phyloP scores from a whole-genome alignment of 2,329 filamentous ascomycete genomes.

The Trichoderma aggressivum region DNA sequence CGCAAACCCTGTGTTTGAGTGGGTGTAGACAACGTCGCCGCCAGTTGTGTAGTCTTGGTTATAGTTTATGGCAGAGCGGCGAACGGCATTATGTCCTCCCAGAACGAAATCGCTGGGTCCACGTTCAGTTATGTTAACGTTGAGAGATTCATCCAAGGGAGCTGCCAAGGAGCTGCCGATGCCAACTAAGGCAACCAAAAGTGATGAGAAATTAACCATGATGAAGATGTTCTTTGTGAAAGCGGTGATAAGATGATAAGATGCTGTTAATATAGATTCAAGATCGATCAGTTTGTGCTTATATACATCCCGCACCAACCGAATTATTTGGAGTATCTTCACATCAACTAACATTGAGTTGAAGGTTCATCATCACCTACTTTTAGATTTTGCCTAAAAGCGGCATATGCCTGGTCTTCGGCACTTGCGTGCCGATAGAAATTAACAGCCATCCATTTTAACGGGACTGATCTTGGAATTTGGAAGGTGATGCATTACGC shows the following conservation, averaged over 20 bases:
- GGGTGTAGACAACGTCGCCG: conserved; percentile 20
- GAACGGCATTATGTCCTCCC: not conserved
- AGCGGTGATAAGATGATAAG: not conserved
- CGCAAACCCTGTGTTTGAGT: conserved; percentile 17
- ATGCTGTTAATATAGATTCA: not conserved
- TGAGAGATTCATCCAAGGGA: not conserved
- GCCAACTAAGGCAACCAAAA: not conserved
- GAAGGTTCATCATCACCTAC: not conserved
- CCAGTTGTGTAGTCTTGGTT: conserved; percentile 23
- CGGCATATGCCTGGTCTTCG: not conserved
- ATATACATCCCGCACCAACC: not conserved
- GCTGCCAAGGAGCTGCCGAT: not conserved
- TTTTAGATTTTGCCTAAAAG: conserved; percentile 10
- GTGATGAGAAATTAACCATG: conserved; percentile 5
- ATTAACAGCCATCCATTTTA: not conserved
- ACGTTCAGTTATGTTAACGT: conserved; percentile 2
- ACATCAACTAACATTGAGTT: not conserved
- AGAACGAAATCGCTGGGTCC: conserved; percentile 5
- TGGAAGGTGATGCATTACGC: not conserved
- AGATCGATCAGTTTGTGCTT: not conserved
- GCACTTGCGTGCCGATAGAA: not conserved
- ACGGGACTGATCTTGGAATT: not conserved
- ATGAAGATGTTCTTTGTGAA: not conserved
- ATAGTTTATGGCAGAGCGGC: conserved; percentile 19
- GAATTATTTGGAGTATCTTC: not conserved